Conservation (phyloP, 73 alveolate genomes). For the Paramecium primaurelia region DNA sequence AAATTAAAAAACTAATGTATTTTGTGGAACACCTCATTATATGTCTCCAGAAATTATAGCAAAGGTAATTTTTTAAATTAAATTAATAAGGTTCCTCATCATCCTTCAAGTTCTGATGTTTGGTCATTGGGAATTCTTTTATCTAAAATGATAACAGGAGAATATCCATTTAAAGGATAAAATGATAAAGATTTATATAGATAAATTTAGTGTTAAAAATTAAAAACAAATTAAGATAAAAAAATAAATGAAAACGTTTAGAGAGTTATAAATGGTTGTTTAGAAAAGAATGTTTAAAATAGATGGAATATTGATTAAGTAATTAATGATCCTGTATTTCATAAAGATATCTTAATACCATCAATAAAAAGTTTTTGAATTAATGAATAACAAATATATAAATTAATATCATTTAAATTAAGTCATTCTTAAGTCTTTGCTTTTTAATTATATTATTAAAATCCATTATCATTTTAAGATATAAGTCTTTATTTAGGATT, state of each 20-base stretch:
- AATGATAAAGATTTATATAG: slow-evolving; percentile 75
- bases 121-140: slow-evolving; percentile 80
- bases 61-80: slow-evolving; percentile 81
- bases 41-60: slow-evolving; percentile 97
- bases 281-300: neutral
- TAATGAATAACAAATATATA: neutral
- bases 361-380: neutral
- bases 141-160: slow-evolving; percentile 76
- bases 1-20: slow-evolving; percentile 71
- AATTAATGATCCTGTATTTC: slow-evolving; percentile 21
- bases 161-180: slow-evolving; percentile 81
- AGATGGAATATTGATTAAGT: slow-evolving; percentile 30
- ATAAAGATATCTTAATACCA: neutral
- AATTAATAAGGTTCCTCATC: slow-evolving; percentile 67
- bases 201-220: neutral
- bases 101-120: slow-evolving; percentile 62
- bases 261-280: slow-evolving; percentile 29
- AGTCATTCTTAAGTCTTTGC: neutral
- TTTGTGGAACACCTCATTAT: slow-evolving; percentile 97
- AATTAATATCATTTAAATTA: neutral
- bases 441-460: neutral
- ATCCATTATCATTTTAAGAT: neutral
- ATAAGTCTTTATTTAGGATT: neutral
- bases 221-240: neutral
- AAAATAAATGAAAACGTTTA: neutral